Base-by-base conservation (phyloP, 2,329 filamentous ascomycete species). In the Colletotrichum liriopes region DNA sequence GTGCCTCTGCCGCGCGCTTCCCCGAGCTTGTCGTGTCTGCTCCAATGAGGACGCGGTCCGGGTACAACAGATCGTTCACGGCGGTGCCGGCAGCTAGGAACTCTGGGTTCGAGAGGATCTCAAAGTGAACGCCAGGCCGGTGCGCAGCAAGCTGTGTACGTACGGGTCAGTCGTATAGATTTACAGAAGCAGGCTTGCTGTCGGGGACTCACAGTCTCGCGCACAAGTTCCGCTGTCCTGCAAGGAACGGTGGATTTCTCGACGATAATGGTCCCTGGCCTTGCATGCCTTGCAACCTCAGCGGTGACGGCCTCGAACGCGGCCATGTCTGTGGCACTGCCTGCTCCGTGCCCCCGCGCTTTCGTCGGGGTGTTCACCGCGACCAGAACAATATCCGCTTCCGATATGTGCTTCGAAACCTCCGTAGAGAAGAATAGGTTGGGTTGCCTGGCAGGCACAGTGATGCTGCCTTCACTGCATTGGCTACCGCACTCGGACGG, bases 181-280 rank as follows among this genome's bases (percentile, higher is more conserved):
- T 11, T 37, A 11, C 26, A 56, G 8, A 23, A 49, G 35, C 8
- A 11, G 35, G 7, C 8, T 37, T 49, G n/a, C 8, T 49, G 20
- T 9, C 32, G 18, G 12, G 47, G 49, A 78, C 86, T 81, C 82
- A 94, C 90, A 73, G 91, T 93, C 74, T 92, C 88, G 75, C 89
- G 86, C 47, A 95, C 90, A 26, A 91, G 87, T 75, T 93, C 87
- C 1, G 93, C 92, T 5, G 93, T 94, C 73, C 91, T 86, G 79
- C 92, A 94, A 4, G 93, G 93, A 35, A 95, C 93, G 0, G 93
- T 96, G 63, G 91, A 93, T 84, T 95, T 96, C 83, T 95, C 93
- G 20, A 95, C 93, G 63, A 96, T 89, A 64, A 95, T 93, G 65
- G 92, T 89, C 56, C 91, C 91, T 14, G 87, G 84, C n/a, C 87